Percentiles rank a stretch among this genome's conserved stretches.
Conservation (phyloP, 192 early-diverging fungal species). For the Pilaira anomala region DNA sequence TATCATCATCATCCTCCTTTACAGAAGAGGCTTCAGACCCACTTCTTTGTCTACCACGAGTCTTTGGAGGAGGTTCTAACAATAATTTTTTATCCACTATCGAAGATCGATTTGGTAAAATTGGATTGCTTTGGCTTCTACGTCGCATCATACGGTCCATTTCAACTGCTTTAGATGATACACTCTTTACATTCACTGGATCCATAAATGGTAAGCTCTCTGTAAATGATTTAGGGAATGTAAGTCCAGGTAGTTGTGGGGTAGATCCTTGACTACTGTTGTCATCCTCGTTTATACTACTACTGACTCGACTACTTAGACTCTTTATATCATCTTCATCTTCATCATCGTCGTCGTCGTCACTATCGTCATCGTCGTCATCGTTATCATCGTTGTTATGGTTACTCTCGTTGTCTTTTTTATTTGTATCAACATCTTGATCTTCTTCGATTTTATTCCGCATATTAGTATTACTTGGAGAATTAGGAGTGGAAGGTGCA, state of each 20-base stretch:
- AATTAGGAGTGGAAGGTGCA: neutral
- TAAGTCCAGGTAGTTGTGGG: neutral
- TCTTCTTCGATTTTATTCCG: neutral
- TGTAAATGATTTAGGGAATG: conserved; percentile 2
- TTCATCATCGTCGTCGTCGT: neutral
- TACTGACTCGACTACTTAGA: conserved; percentile 3
- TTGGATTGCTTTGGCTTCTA: conserved; percentile 28
- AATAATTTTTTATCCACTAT: conserved; percentile 15
- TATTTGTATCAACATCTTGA: neutral
- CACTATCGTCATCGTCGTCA: neutral
- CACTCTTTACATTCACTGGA: neutral
- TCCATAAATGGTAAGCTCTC: neutral
- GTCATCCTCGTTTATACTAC: neutral
- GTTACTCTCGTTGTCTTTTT: neutral
- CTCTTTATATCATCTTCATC: conserved; percentile 9
- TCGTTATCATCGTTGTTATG: neutral
- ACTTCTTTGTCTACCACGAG: conserved; percentile 14
- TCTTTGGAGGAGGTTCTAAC: neutral
- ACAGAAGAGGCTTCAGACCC: conserved; percentile 24
- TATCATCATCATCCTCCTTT: conserved; percentile 27
- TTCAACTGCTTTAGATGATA: neutral
- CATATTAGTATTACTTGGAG: too few species aligned
- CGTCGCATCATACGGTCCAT: conserved; percentile 21
- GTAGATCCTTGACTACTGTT: neutral
- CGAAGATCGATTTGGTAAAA: conserved; percentile 12